Evolutionary conservation across 1,139 yeast species (phyloP).

Genomic region (Debaryomyces robertsiae): DNA sequence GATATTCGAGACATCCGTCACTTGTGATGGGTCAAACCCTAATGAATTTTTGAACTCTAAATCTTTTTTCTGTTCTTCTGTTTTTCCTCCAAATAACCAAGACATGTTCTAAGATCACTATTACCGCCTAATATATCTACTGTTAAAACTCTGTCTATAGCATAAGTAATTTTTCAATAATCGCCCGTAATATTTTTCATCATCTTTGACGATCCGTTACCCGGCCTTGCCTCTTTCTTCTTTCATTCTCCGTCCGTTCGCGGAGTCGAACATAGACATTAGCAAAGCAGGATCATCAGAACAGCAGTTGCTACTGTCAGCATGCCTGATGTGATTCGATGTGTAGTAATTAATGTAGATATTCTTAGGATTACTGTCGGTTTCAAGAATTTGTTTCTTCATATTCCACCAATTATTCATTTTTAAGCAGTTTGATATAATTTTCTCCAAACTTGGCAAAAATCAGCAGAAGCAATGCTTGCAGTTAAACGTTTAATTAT

Average conservation of each 20-base stretch:
- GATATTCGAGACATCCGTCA: constrained; percentile 64
- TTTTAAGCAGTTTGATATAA: too few species aligned
- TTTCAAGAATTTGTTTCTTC: too few species aligned
- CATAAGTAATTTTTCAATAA: constrained; percentile 11
- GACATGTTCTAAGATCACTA: constrained; percentile 44
- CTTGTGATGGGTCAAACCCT: constrained; percentile 71
- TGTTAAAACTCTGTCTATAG: constrained; percentile 3
- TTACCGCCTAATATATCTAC: constrained; percentile 2
- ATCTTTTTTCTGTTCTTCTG: constrained; percentile 27
- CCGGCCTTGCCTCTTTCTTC: constrained; percentile 6
- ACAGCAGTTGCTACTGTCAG: neutral
- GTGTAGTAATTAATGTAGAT: too few species aligned
- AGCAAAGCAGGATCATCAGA: too few species aligned
- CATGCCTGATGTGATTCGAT: neutral
- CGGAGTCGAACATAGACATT: constrained; percentile 8
- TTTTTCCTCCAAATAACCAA: constrained; percentile 64
- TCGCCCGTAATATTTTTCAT: constrained; percentile 13
- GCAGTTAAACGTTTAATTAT: too few species aligned
- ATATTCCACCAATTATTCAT: too few species aligned
- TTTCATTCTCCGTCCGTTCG: neutral
- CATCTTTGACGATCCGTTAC: constrained; percentile 8
- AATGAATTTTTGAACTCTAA: constrained; percentile 41
- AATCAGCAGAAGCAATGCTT: too few species aligned
- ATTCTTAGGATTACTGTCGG: too few species aligned
- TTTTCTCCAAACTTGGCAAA: too few species aligned